These are phyloP conservation scores for Hypoxylon sp. DNA, from an alignment of 2,329 filamentous ascomycete species.

Conservation along the genomic window DNA sequence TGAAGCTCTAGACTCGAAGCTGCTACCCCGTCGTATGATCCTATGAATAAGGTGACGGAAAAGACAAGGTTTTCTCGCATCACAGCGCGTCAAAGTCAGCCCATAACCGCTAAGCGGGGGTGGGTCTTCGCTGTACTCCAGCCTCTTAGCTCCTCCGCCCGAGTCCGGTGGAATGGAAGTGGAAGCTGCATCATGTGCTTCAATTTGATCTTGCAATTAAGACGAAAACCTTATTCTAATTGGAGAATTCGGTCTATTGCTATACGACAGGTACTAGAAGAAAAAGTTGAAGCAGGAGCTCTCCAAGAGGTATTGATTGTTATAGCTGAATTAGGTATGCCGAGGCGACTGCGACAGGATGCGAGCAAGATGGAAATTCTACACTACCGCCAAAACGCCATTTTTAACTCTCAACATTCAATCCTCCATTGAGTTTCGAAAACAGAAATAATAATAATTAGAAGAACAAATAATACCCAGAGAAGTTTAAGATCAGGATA, in stretches of 20 bases:
- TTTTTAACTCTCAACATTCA: not conserved
- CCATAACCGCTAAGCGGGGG: constrained; percentile 35
- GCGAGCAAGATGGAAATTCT: constrained; percentile 3
- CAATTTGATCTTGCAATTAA: constrained; percentile 16
- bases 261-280: constrained; percentile 3
- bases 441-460: not conserved
- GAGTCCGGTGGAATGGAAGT: constrained; percentile 46
- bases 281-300: not conserved
- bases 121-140: constrained; percentile 22
- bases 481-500: no score
- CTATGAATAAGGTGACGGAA: constrained; percentile 19
- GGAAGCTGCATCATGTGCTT: constrained; percentile 35
- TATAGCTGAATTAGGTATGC: constrained; percentile 10
- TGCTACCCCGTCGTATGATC: constrained; percentile 28
- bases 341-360: not conserved
- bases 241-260: constrained; percentile 10
- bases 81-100: constrained; percentile 36
- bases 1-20: constrained; percentile 14
- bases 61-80: constrained; percentile 24
- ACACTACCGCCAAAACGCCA: not conserved
- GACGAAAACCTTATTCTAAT: not conserved
- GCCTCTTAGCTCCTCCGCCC: constrained; percentile 39
- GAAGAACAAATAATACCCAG: not conserved
- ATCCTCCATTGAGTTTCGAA: not conserved
- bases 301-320: not conserved